A percentile compares a stretch with the other conserved stretches of the same genome.
Evolutionary conservation across 768 basidiomycete species (phyloP).

Genomic region (Lentinula detonsa): DNA sequence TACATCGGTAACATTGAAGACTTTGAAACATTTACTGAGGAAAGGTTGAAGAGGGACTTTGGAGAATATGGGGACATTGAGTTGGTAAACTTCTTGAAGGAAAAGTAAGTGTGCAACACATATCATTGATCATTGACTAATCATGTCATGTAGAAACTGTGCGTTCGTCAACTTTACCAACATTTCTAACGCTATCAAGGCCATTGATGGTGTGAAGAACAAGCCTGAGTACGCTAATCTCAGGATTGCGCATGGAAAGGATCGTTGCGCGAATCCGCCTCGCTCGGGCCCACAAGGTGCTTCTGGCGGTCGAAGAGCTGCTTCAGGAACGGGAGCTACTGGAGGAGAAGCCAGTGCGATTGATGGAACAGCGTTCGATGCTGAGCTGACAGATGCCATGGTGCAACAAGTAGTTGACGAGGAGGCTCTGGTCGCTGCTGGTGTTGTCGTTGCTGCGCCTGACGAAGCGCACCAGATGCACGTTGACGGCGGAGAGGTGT

Average conservation of each 20-base stretch:
- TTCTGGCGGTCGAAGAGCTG: constrained; percentile 35
- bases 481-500: constrained; percentile 30
- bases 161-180: constrained; percentile 96
- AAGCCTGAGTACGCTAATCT: constrained; percentile 87
- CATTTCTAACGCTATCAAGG: constrained; percentile 93
- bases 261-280: constrained; percentile 91
- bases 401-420: constrained; percentile 29
- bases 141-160: constrained; percentile 60
- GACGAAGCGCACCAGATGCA: constrained; percentile 35
- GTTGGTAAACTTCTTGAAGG: constrained; percentile 91
- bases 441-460: constrained; percentile 24
- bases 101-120: constrained; percentile 58
- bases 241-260: constrained; percentile 92
- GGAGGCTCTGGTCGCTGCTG: constrained; percentile 25
- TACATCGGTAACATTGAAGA: constrained; percentile 96
- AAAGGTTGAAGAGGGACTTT: constrained; percentile 88
- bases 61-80: constrained; percentile 96
- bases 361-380: constrained; percentile 9
- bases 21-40: constrained; percentile 88
- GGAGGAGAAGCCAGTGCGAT: constrained; percentile 5
- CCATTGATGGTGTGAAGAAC: constrained; percentile 92
- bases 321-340: constrained; percentile 12
- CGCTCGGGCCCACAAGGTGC: constrained; percentile 76
- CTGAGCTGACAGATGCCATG: constrained; percentile 30
- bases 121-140: neutral